These are phyloP conservation scores for Fusarium virguliforme DNA, from an alignment of 2,329 filamentous ascomycete genomes.

Conservation along the genomic window DNA sequence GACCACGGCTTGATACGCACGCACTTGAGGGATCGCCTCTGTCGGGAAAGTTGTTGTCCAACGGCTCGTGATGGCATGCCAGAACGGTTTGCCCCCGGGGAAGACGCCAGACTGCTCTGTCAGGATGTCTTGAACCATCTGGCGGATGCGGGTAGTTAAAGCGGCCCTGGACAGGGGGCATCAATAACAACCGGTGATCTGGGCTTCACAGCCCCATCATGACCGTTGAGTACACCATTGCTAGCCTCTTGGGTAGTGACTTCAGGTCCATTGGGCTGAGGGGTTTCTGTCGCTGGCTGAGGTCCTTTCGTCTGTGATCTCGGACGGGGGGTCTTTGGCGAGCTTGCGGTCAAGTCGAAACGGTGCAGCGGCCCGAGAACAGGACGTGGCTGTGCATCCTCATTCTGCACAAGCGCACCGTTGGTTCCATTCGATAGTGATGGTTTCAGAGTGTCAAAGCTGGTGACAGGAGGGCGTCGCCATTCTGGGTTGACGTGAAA, in stretches of 20 bases:
- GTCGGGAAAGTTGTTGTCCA: slow-evolving; percentile 62
- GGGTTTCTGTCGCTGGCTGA: slow-evolving; percentile 3
- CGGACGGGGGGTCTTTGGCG: slow-evolving; percentile 31
- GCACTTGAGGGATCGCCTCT: slow-evolving; percentile 60
- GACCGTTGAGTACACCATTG: slow-evolving; percentile 8
- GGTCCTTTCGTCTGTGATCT: slow-evolving; percentile 26
- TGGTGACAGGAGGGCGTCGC: slow-evolving; percentile 44
- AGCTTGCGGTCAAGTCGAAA: slow-evolving; percentile 24
- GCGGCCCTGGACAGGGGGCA: slow-evolving; percentile 37
- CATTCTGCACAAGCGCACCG: slow-evolving; percentile 45
- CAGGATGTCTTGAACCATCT: slow-evolving; percentile 52
- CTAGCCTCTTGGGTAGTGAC: not conserved
- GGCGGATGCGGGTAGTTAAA: slow-evolving; percentile 42
- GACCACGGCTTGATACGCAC: slow-evolving; percentile 58
- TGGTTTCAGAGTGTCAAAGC: slow-evolving; percentile 38
- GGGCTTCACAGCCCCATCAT: slow-evolving; percentile 14
- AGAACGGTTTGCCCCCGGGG: slow-evolving; percentile 67
- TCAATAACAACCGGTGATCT: slow-evolving; percentile 30
- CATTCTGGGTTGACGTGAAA: slow-evolving; percentile 46
- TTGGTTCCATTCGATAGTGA: slow-evolving; percentile 29
- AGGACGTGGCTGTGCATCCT: slow-evolving; percentile 43
- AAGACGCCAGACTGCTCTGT: slow-evolving; percentile 63
- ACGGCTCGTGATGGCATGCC: slow-evolving; percentile 63
- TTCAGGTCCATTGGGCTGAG: slow-evolving; percentile 8
- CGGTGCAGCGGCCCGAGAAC: slow-evolving; percentile 39